These are phyloP conservation scores for Colletotrichum tofieldiae DNA, from an alignment of 2,329 filamentous ascomycete genomes.

Conservation along the genomic window DNA sequence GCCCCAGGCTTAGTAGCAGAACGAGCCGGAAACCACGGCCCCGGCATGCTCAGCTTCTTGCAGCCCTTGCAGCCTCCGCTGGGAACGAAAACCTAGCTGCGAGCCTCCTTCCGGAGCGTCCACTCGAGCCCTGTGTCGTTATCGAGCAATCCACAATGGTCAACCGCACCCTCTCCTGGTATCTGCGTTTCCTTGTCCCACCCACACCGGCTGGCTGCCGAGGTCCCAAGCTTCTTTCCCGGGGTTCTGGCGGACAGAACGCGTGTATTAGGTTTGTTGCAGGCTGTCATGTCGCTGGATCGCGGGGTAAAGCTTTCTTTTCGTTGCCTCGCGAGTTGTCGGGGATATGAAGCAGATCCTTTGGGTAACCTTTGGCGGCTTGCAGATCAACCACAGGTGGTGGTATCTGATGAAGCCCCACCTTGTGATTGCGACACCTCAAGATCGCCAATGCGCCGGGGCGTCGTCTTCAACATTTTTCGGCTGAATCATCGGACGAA, in stretches of 20 bases:
- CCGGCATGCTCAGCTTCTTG: conserved; percentile 16
- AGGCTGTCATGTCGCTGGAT: neutral
- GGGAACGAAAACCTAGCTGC: conserved; percentile 17
- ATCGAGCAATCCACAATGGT: conserved; percentile 20
- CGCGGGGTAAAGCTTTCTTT: conserved; percentile 1
- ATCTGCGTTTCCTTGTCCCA: conserved; percentile 19
- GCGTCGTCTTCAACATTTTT: neutral
- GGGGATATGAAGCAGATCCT: neutral
- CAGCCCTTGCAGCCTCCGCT: conserved; percentile 24
- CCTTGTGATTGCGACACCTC: neutral
- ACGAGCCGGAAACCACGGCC: conserved; percentile 10
- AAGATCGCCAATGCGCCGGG: neutral
- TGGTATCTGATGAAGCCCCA: neutral
- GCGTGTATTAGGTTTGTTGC: neutral
- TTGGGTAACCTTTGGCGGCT: neutral
- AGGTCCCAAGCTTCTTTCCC: conserved; percentile 1
- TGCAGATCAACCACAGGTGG: neutral
- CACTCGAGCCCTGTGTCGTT: conserved; percentile 22
- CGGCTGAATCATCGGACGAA: neutral
- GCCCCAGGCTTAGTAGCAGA: neutral
- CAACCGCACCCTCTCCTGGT: conserved; percentile 4
- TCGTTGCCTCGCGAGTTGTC: neutral
- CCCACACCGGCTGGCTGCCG: neutral
- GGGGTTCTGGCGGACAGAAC: conserved; percentile 14
- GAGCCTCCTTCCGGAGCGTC: conserved; percentile 17